phyloP scores from a whole-genome alignment of 768 basidiomycete genomes.

The Galerina marginata region DNA sequence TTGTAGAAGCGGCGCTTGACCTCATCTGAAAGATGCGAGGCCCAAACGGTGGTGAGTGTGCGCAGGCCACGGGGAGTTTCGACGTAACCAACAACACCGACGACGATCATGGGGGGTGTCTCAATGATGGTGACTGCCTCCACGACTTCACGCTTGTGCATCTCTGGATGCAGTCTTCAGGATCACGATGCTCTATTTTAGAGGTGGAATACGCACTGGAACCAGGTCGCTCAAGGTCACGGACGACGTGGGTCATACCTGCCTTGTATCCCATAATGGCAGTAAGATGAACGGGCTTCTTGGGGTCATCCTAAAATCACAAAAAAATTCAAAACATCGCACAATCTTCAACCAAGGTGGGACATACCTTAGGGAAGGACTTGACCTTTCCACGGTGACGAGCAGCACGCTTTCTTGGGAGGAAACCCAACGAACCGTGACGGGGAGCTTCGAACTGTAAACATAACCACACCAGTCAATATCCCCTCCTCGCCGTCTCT shows the following conservation, averaged over 20 bases:
- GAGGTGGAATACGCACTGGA: constrained; percentile 77
- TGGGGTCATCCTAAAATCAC: constrained; percentile 89
- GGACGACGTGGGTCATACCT: constrained; percentile 99
- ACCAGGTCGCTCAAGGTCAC: constrained; percentile 98
- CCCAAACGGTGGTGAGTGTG: constrained; percentile 98
- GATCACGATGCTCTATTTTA: neutral
- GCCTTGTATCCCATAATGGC: constrained; percentile 99
- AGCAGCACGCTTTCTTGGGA: constrained; percentile 95
- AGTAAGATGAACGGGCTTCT: constrained; percentile 98
- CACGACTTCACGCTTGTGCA: constrained; percentile 99
- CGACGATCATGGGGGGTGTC: constrained; percentile 94
- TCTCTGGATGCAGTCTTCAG: constrained; percentile 59
- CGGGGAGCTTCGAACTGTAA: constrained; percentile 96
- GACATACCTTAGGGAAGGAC: constrained; percentile 93
- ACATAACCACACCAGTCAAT: constrained; percentile 16
- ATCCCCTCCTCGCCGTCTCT: constrained; percentile 6
- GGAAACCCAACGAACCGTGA: constrained; percentile 96
- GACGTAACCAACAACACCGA: constrained; percentile 99
- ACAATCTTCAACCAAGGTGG: neutral
- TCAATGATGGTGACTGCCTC: constrained; percentile 97
- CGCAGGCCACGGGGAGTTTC: constrained; percentile 99
- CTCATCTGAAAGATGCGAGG: constrained; percentile 96
- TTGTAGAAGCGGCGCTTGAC: constrained; percentile 99
- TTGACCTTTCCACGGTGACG: constrained; percentile 99
- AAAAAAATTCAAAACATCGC: constrained; percentile 11